A percentile compares a stretch with the other conserved stretches of the same genome.
phyloP scores from a whole-genome alignment of 2,329 filamentous ascomycete species.

The Ophiostoma novo-ulmi region DNA sequence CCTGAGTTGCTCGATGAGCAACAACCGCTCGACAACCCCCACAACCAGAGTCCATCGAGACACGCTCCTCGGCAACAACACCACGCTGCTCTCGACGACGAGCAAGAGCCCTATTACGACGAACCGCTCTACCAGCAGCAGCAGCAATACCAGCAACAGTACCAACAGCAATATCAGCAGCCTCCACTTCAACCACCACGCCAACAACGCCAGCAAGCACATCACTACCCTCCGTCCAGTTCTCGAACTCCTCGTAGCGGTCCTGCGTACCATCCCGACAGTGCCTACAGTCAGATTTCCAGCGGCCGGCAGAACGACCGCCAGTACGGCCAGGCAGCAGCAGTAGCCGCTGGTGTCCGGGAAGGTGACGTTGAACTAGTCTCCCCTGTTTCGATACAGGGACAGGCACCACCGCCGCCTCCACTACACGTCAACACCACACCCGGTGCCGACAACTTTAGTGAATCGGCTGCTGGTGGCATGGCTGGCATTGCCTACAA shows the following conservation, averaged over 20 bases:
- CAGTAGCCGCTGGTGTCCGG: neutral
- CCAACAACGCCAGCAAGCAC: conserved; percentile 27
- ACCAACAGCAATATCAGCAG: conserved; percentile 17
- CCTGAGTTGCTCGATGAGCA: conserved; percentile 27
- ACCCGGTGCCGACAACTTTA: conserved; percentile 63
- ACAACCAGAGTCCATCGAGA: conserved; percentile 19
- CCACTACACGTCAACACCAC: conserved; percentile 43
- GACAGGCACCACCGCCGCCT: conserved; percentile 26
- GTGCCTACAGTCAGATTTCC: conserved; percentile 32
- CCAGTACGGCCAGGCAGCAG: conserved; percentile 21
- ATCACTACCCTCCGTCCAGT: conserved; percentile 27
- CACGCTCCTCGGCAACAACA: conserved; percentile 20
- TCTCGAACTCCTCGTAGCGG: conserved; percentile 21
- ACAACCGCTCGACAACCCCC: conserved; percentile 26
- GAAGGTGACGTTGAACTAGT: neutral
- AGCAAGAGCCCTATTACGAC: conserved; percentile 25
- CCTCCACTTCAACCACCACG: neutral
- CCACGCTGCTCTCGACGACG: conserved; percentile 21
- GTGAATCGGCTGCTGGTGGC: conserved; percentile 57
- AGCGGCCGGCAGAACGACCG: conserved; percentile 33
- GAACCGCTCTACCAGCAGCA: conserved; percentile 16
- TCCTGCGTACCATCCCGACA: conserved; percentile 37
- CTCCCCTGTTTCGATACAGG: neutral
- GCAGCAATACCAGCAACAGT: conserved; percentile 18
- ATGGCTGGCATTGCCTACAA: conserved; percentile 63